Evolutionary conservation across 2,329 filamentous ascomycete species (phyloP), one percentile per base, ranked within the genome.

Genomic region (Phoma sp.): DNA sequence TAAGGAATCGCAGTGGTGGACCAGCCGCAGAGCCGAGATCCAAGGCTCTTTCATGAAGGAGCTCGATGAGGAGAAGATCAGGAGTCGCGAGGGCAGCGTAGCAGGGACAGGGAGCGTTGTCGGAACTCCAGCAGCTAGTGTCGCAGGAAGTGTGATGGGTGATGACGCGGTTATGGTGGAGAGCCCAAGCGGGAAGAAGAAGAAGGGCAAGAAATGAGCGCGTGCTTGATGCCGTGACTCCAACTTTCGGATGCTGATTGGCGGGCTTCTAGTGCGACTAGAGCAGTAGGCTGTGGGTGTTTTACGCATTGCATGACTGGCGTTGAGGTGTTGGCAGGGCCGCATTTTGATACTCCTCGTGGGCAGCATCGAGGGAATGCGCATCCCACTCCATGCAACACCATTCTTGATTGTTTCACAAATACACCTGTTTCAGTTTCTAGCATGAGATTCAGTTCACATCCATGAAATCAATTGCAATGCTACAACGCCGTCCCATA

Each of bases 1-100:
- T 8, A 80, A 86, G 36, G 95, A 98, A 78, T 90, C 89, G 78
- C 83, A 88, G 69, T 96, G 92, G 91, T 99, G 95, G 95, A 90
- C 91, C 73, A 90, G 90, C 80, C 89, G 89, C 71, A 85, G 87
- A 65, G 83, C 85, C 40, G 83, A 82, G 58, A 92, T 96, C 62
- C 83, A 89, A 73, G 82, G 84, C 47, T 88, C 87, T 11, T 92
- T 95, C 67, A 88, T 96, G 84, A 91, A 89, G 76, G 92, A 97
- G 79, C 80, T 96, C 42, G 89, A 93, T 50, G 83, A 83, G 24
- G 85, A 81, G 46, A 71, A 73, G 61, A 59, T 47, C 14, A 38
- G 39, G 33, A 58, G 52, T 37, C 47, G 48, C 13, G 60, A 62
- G 41, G 55, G 60, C 25, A 62, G 58, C 43, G 42, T 54, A 13